Conservation (phyloP, 2,329 filamentous ascomycete genomes). For the Calonectria ilicicola region DNA sequence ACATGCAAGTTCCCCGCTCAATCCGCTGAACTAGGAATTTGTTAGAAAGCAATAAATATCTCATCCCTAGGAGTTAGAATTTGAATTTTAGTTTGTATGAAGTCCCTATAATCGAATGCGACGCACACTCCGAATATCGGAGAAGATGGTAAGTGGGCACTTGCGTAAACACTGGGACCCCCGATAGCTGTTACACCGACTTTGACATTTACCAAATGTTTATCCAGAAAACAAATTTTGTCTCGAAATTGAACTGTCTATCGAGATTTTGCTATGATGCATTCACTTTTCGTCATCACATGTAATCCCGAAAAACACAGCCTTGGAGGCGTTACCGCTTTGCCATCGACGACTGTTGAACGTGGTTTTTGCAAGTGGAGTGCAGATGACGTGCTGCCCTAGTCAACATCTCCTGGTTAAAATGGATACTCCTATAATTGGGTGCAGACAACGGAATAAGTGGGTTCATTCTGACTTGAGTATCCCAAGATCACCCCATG, state of each 20-base stretch:
- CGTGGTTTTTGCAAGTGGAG: not conserved
- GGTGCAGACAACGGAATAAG: not conserved
- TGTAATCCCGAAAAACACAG: no score
- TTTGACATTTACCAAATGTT: not conserved
- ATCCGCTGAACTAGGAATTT: no score
- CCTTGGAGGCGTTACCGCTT: not conserved
- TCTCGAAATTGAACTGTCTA: no score
- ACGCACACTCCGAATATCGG: not conserved
- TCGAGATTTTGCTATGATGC: no score
- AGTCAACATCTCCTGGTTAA: not conserved
- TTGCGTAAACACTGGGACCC: not conserved
- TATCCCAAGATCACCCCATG: conserved; percentile 5
- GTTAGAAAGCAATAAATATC: no score
- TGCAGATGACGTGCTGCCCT: not conserved
- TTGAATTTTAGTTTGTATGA: not conserved
- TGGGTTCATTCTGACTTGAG: conserved; percentile 13
- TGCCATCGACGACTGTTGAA: not conserved
- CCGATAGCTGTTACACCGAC: not conserved
- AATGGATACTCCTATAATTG: not conserved
- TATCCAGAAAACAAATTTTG: not conserved
- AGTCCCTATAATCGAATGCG: not conserved
- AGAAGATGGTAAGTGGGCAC: not conserved
- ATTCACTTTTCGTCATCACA: no score
- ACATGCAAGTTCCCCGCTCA: no score
- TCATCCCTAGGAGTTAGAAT: no score